Percentiles rank a stretch among this genome's conserved stretches.
Evolutionary conservation across 192 early-diverging fungal genomes (phyloP).

Genomic region (Phlyctochytrium bullatum): DNA sequence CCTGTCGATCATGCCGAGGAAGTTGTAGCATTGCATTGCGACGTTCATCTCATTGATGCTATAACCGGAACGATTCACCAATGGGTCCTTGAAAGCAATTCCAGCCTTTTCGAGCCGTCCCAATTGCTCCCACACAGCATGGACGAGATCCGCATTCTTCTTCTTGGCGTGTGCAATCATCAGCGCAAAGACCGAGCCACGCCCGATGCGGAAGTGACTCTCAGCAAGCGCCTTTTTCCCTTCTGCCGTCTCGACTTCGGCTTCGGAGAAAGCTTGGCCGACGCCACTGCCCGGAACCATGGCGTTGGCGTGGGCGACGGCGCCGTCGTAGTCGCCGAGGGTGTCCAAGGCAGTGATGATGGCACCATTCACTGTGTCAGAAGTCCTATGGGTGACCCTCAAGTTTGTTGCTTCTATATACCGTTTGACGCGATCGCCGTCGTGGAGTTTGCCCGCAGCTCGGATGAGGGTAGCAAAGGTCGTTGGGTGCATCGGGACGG

Average conservation of each 20-base stretch:
- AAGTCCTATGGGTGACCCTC: too few species aligned
- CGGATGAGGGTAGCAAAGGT: slow-evolving; percentile 8
- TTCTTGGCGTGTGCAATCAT: slow-evolving; percentile 17
- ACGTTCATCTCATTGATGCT: slow-evolving; percentile 22
- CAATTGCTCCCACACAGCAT: slow-evolving; percentile 14
- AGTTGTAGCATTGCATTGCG: slow-evolving; percentile 10
- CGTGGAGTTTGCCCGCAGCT: not conserved
- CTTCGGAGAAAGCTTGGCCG: slow-evolving; percentile 7
- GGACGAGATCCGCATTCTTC: slow-evolving; percentile 1
- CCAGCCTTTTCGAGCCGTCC: slow-evolving; percentile 8
- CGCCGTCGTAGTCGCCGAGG: slow-evolving; percentile 7
- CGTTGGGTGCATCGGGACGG: slow-evolving; percentile 19
- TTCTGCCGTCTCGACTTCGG: not conserved
- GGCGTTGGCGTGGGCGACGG: slow-evolving; percentile 11
- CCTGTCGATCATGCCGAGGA: not conserved
- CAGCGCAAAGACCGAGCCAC: slow-evolving; percentile 13
- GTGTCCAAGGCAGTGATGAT: slow-evolving; percentile 14
- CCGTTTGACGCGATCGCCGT: not conserved
- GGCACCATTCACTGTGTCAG: slow-evolving; percentile 15
- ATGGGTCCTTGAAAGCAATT: not conserved
- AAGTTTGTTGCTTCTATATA: not conserved
- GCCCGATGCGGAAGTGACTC: slow-evolving; percentile 5
- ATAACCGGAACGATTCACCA: not conserved
- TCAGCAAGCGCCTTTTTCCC: not conserved
- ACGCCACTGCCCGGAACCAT: slow-evolving; percentile 15